Evolutionary conservation across 257 asterid genomes (phyloP).

Genomic region (Capsicum rhomboideum): DNA sequence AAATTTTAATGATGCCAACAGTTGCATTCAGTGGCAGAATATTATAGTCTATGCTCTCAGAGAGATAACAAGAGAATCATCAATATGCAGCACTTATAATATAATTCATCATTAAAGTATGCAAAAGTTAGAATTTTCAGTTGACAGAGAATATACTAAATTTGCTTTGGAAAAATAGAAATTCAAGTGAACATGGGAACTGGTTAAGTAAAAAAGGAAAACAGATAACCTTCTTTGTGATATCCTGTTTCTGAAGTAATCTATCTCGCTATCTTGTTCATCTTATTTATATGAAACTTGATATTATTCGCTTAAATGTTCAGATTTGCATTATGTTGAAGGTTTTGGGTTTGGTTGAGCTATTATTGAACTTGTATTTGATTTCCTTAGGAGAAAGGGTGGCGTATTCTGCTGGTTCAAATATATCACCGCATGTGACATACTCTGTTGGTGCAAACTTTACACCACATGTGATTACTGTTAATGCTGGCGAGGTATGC

Average conservation of each 20-base stretch:
- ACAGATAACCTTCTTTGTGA: neutral
- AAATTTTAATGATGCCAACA: neutral
- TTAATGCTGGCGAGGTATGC: slow-evolving; percentile 75
- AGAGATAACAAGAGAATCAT: neutral
- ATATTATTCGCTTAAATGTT: neutral
- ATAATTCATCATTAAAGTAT: neutral
- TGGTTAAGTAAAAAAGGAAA: neutral
- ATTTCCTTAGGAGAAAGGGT: slow-evolving; percentile 32
- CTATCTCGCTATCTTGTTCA: neutral
- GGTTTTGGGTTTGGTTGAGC: neutral
- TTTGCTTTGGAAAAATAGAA: neutral
- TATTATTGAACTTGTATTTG: neutral
- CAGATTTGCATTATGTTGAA: neutral
- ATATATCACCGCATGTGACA: neutral
- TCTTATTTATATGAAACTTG: neutral
- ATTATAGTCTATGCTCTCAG: neutral
- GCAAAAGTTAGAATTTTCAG: neutral
- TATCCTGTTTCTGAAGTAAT: neutral
- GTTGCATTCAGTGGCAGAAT: neutral
- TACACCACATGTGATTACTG: slow-evolving; percentile 74
- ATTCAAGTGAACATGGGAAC: neutral
- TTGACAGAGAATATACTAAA: neutral
- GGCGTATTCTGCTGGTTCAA: slow-evolving; percentile 22
- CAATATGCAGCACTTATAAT: neutral
- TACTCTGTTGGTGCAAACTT: slow-evolving; percentile 45